Evolutionary conservation across 2,329 filamentous ascomycete species (phyloP).

Genomic region (Cladophialophora chaetospira): DNA sequence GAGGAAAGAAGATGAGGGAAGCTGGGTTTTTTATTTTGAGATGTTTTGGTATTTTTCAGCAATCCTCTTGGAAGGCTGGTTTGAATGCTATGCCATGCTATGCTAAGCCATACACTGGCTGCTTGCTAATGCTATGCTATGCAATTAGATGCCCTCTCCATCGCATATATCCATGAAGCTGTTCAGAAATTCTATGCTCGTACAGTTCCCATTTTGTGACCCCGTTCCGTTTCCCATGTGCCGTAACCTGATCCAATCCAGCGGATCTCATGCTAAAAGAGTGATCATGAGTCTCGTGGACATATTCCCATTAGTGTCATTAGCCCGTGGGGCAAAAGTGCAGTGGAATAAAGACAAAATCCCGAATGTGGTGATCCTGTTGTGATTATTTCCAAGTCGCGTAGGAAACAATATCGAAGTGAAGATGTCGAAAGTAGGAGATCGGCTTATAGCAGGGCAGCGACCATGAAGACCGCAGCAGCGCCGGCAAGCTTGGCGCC

Average conservation of each 20-base stretch:
- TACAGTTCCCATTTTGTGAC: background rate
- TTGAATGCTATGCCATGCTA: background rate
- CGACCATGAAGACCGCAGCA: slow-evolving; percentile 24
- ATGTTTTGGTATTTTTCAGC: background rate
- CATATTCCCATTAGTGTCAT: slow-evolving; percentile 14
- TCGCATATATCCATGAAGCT: background rate
- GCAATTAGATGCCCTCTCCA: background rate
- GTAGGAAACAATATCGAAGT: background rate
- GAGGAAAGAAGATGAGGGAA: no score
- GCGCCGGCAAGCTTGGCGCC: slow-evolving; percentile 24
- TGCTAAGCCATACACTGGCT: no score
- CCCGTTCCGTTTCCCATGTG: background rate
- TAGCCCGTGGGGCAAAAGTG: background rate
- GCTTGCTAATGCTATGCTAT: background rate
- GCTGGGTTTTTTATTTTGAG: no score
- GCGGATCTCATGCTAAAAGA: slow-evolving; percentile 23
- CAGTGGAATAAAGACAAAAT: background rate
- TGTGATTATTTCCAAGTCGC: background rate
- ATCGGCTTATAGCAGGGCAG: slow-evolving; percentile 24
- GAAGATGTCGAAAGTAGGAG: slow-evolving; percentile 1
- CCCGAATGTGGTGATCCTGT: slow-evolving; percentile 2
- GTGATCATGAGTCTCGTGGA: slow-evolving; percentile 25
- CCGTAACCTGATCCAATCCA: background rate
- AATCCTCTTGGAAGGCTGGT: background rate
- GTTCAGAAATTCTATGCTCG: background rate